A percentile compares a stretch with the other conserved stretches of the same genome.
Conservation (phyloP, 768 basidiomycete genomes). For the Lanmaoa pseudosensibilis region DNA sequence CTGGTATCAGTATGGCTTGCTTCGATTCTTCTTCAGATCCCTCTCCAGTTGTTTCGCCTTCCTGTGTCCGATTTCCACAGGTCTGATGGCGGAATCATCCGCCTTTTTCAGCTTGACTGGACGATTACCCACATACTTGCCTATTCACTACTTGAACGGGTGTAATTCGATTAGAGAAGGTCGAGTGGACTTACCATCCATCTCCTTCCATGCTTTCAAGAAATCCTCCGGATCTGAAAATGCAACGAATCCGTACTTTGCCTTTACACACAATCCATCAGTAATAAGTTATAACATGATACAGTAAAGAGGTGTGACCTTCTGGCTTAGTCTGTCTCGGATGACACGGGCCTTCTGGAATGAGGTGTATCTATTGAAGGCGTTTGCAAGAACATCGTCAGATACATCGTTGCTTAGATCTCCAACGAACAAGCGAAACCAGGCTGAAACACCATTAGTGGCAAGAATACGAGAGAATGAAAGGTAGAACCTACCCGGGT, state of each 20-base stretch:
- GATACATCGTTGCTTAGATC: conserved; percentile 98
- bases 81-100: conserved; percentile 78
- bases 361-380: conserved; percentile 90
- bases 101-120: conserved; percentile 98
- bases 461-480: background rate
- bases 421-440: conserved; percentile 97
- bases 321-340: conserved; percentile 88
- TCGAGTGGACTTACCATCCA: conserved; percentile 73
- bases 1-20: conserved; percentile 72
- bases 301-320: conserved; percentile 49
- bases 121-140: conserved; percentile 97
- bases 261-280: conserved; percentile 45
- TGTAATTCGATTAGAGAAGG: background rate
- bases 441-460: conserved; percentile 51
- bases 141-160: conserved; percentile 38
- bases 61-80: conserved; percentile 90
- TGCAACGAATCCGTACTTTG: conserved; percentile 95
- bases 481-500: conserved; percentile 68
- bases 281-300: background rate
- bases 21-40: conserved; percentile 85
- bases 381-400: conserved; percentile 89
- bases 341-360: conserved; percentile 97
- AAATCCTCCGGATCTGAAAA: conserved; percentile 99
- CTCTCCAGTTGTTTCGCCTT: conserved; percentile 91
- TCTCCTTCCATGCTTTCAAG: conserved; percentile 97